phyloP scores from a whole-genome alignment of 176 grass and related monocot genomes.

The Saccharum officinarum region DNA sequence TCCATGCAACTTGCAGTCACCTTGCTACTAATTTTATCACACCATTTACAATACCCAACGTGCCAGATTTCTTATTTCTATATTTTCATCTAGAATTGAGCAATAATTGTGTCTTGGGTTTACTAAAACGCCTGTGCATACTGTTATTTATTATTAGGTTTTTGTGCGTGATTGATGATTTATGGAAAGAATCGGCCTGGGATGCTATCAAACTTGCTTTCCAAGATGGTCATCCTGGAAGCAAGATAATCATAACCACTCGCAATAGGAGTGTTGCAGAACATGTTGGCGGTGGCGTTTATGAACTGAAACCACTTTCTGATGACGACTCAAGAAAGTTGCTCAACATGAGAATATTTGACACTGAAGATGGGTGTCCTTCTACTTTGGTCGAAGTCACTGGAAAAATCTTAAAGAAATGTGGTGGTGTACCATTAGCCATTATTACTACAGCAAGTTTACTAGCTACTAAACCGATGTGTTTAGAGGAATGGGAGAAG shows the following conservation, averaged over 20 bases:
- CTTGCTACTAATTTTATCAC: too few species aligned
- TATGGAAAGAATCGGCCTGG: neutral
- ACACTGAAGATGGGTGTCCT: neutral
- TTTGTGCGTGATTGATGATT: conserved; percentile 13
- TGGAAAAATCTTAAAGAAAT: neutral
- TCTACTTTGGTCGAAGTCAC: neutral
- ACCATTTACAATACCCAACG: too few species aligned
- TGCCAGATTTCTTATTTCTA: too few species aligned
- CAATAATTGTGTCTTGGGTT: neutral
- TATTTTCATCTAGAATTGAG: too few species aligned
- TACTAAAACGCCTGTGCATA: too few species aligned
- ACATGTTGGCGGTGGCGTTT: neutral
- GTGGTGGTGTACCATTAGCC: too few species aligned
- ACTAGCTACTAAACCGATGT: neutral
- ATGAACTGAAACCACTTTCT: neutral
- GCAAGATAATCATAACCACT: neutral
- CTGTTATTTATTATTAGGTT: neutral
- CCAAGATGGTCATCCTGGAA: neutral
- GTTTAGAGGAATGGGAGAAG: neutral
- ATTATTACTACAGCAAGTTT: conserved; percentile 9
- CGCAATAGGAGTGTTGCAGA: neutral
- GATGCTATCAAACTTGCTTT: neutral
- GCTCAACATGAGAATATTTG: neutral
- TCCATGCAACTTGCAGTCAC: too few species aligned
- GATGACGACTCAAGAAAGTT: rapidly evolving